phyloP scores from a whole-genome alignment of 2,329 filamentous ascomycete genomes.

The Aspergillus terreus region DNA sequence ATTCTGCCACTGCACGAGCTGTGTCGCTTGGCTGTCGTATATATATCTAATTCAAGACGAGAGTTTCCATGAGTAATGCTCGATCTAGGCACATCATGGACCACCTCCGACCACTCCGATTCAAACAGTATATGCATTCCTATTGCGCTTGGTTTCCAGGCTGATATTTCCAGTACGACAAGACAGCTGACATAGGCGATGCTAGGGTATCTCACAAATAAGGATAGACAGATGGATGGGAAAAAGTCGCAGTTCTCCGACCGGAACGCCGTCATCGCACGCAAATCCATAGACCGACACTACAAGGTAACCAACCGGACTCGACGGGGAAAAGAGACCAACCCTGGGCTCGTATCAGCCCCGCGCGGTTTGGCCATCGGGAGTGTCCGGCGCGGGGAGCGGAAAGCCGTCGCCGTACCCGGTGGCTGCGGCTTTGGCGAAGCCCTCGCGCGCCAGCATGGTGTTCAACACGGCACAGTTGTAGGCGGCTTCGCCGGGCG shows the following conservation, averaged over 20 bases:
- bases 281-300: neutral
- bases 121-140: neutral
- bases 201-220: slow-evolving; percentile 6
- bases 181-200: neutral
- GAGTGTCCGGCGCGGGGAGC: slow-evolving; percentile 30
- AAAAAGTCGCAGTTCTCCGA: neutral
- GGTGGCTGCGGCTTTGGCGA: slow-evolving; percentile 58
- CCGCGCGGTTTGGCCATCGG: slow-evolving; percentile 17
- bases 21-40: neutral
- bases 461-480: slow-evolving; percentile 90
- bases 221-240: slow-evolving; percentile 1
- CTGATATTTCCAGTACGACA: neutral
- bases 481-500: slow-evolving; percentile 85
- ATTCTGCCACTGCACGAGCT: neutral
- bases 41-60: neutral
- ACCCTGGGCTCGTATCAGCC: neutral
- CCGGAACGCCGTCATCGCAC: slow-evolving; percentile 6
- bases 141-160: neutral
- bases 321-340: neutral
- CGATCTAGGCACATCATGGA: too few species aligned
- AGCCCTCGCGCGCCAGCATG: slow-evolving; percentile 77
- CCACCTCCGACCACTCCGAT: too few species aligned
- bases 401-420: slow-evolving; percentile 42
- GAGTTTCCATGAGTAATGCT: too few species aligned
- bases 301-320: too few species aligned